Base-by-base conservation (phyloP, 2,329 filamentous ascomycete genomes). In the Penicillium glabrum region DNA sequence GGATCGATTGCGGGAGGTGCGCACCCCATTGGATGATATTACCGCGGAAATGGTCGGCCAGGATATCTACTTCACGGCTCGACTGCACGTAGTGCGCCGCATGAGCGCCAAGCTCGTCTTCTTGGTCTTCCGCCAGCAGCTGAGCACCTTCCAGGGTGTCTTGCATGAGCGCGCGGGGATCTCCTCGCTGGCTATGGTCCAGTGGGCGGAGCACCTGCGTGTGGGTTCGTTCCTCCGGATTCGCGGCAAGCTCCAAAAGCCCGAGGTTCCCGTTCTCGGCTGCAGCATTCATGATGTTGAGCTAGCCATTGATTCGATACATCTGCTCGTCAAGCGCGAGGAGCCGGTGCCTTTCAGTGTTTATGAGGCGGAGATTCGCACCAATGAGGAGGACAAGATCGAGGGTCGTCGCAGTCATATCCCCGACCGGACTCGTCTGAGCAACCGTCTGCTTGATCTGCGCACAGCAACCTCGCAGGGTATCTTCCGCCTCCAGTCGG, bases 41-140 rank as follows among this genome's bases (percentile, higher is more conserved):
- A 79, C 77, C 6, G 69, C 76, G 3, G 75, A 76, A n/a, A 75
- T 82, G 56, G 78, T 82, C 21, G 88, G 86, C 33, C 77, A 86
- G 64, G 78, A 83, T 61, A 80, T 91, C 49, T 75, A 78, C 54
- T 91, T 93, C 76, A 85, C 86, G 41, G 89, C 88, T 35, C 83
- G 90, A 33, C 79, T 95, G 21, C 89, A 93, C 72, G 90, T 92
- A 55, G 82, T 95, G 57, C 86, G 93, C 46, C 88, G 89, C 65
- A 83, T 96, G 78, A 93, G 91, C 70, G 83, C 90, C 65, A 88
- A 89, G 64, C 81, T 96, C 33, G 90, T 91, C 67, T 96, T 96
- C 74, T 79, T 96, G 44, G 84, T 96, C 57, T 89, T 96, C 69
- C 88, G 93, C 54, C 91, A 96, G 75, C 89, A 93, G 75, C 86